Base-by-base conservation (phyloP, 106 monocot species). In the Acorus gramineus region DNA sequence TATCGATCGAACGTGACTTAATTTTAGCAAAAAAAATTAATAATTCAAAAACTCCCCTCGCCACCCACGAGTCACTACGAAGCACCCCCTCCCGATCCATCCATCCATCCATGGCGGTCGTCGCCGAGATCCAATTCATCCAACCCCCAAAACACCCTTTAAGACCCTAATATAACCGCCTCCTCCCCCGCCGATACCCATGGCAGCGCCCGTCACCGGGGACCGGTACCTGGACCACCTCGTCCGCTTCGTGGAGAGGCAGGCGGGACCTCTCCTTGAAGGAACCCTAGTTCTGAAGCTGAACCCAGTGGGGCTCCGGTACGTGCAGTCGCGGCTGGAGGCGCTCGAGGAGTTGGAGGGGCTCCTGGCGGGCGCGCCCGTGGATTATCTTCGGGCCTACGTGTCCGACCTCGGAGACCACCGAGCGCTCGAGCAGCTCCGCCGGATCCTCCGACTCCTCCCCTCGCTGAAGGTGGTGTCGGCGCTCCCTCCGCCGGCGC, bases 391-490 rank as follows among this genome's bases (percentile, higher is more conserved):
- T 14, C 84, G 96, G 42, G 87, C 85, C 11, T 98, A 98, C 69
- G 88, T 98, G 42, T 85, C 96, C 51, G 96, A 98, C 66, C 83
- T 98, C 42, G 96, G 96, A 4, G 96, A 98, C 67, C 96, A 98
- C 80, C 82, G 96, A 13, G 91, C 96, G 49, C 66, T 98, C 50
- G 96, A 98, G 81, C 91, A 84, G 62, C 74, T 98, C 9, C 75
- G 96, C 12, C 69, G 96, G 71, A 91, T 98, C 63, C 73, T 98
- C 47, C 61, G 81, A 4, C 72, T 98, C 55, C 65, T 98, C 13
- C 74, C 83, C 14, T 83, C 88, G 28, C 69, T 98, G 8, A 91
- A 92, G 80, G 77, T 98, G 6, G 60, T 81, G 47, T 84, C 83
- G 4, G 82, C 79, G 45, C 68, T 84, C 28, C 71, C 81, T 13